A percentile compares a stretch with the other conserved stretches of the same genome.
Evolutionary conservation across 352 stramenopile genomes (phyloP).

Genomic region (Phytopythium mirpurense): DNA sequence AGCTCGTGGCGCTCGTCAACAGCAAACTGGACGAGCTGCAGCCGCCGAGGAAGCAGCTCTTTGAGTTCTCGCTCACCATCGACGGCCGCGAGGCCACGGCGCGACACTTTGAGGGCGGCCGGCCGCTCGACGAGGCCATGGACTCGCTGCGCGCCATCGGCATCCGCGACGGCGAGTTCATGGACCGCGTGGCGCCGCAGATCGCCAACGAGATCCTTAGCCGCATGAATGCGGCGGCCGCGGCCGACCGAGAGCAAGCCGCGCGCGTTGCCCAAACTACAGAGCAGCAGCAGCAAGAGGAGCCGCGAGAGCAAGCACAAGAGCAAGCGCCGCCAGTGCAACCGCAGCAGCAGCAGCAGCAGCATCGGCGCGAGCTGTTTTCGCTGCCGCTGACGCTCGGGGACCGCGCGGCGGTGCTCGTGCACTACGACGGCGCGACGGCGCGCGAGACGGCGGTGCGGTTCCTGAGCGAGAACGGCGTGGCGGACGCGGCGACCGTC

Average conservation of each 20-base stretch:
- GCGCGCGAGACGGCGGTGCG: constrained; percentile 47
- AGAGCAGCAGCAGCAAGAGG: neutral
- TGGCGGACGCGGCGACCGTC: constrained; percentile 33
- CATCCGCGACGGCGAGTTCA: constrained; percentile 38
- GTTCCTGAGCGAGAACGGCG: constrained; percentile 56
- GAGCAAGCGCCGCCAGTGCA: neutral
- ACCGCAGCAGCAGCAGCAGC: constrained; percentile 1
- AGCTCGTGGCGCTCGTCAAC: constrained; percentile 53
- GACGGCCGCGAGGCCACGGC: constrained; percentile 38
- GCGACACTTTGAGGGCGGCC: constrained; percentile 64
- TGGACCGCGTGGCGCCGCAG: constrained; percentile 49
- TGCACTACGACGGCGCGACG: constrained; percentile 61
- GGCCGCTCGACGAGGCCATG: constrained; percentile 51
- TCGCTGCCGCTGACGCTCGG: constrained; percentile 62
- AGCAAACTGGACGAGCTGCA: constrained; percentile 54
- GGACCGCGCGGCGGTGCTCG: constrained; percentile 35
- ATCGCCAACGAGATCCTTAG: constrained; percentile 54
- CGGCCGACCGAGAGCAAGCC: neutral
- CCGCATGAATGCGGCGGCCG: constrained; percentile 25
- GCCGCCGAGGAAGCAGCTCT: constrained; percentile 43
- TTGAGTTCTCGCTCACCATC: constrained; percentile 52
- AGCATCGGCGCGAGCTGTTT: constrained; percentile 44
- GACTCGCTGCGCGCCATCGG: constrained; percentile 39
- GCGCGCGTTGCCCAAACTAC: neutral
- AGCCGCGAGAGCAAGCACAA: neutral